phyloP scores from a whole-genome alignment of 2,329 filamentous ascomycete species.

The Lecanicillium sp. region DNA sequence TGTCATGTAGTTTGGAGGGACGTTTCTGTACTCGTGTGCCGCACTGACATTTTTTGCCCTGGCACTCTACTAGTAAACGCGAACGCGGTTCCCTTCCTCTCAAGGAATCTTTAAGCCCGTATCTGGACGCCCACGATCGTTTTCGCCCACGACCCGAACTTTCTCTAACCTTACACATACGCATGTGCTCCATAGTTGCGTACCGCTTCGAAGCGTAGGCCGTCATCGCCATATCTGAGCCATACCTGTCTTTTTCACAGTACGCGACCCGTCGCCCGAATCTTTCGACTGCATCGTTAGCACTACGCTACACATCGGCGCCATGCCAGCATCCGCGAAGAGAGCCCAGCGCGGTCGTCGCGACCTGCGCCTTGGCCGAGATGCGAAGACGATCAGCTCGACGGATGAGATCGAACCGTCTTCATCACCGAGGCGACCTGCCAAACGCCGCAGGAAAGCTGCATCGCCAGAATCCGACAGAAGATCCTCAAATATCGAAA shows the following conservation, averaged over 20 bases:
- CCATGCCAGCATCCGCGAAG: slow-evolving; percentile 34
- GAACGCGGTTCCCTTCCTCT: slow-evolving; percentile 13
- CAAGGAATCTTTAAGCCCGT: slow-evolving; percentile 6
- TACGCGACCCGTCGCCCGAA: neutral
- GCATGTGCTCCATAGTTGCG: neutral
- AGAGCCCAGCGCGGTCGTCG: slow-evolving; percentile 32
- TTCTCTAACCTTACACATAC: neutral
- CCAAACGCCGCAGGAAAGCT: slow-evolving; percentile 57
- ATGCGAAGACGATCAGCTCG: slow-evolving; percentile 20
- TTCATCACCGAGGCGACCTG: slow-evolving; percentile 56
- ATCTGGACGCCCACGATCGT: neutral
- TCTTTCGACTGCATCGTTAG: neutral
- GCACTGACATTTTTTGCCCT: neutral
- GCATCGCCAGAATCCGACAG: slow-evolving; percentile 15
- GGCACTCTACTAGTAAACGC: slow-evolving; percentile 11
- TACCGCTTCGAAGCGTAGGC: neutral
- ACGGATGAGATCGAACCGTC: slow-evolving; percentile 42
- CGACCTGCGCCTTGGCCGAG: slow-evolving; percentile 33
- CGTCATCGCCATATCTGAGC: neutral
- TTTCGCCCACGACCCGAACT: neutral
- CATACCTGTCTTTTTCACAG: neutral
- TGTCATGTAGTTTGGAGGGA: neutral
- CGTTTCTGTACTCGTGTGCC: neutral
- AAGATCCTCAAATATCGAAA: slow-evolving; percentile 22
- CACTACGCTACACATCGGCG: slow-evolving; percentile 10